Conservation (phyloP, 345 rosid genomes). For the Gossypium longicalyx region DNA sequence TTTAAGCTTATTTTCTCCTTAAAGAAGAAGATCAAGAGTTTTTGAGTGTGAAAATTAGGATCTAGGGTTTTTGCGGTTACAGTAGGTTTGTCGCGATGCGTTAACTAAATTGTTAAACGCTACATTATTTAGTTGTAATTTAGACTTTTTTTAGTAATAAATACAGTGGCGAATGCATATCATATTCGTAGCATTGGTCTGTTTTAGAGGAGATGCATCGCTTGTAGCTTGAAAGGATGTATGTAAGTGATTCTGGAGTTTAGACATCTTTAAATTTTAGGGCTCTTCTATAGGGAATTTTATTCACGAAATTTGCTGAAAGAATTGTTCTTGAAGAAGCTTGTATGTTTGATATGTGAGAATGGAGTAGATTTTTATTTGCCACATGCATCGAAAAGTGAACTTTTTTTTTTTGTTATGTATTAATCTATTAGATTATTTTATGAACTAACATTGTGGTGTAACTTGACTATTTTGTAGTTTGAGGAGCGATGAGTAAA, state of each 20-base stretch:
- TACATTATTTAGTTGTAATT: background rate
- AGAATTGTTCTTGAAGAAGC: background rate
- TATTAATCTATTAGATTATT: background rate
- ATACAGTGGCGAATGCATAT: too few relatives aligned
- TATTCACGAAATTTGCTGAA: too few relatives aligned
- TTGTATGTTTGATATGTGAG: background rate
- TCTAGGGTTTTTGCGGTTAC: conserved; percentile 28
- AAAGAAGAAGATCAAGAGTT: background rate
- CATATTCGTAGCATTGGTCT: too few relatives aligned
- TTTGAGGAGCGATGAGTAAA: conserved; percentile 52
- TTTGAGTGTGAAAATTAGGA: conserved; percentile 22
- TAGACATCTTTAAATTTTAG: background rate
- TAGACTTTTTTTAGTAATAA: background rate
- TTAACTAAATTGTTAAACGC: background rate
- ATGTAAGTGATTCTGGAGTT: too few relatives aligned
- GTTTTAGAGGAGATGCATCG: too few relatives aligned
- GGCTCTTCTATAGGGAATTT: background rate
- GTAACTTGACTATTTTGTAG: conserved; percentile 17
- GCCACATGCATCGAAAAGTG: background rate
- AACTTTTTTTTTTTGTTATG: background rate
- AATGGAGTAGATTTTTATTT: background rate
- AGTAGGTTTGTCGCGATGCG: background rate
- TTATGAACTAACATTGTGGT: background rate
- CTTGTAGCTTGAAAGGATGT: too few relatives aligned
- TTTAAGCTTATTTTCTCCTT: background rate